Conservation (phyloP, 108 stramenopile genomes). For the Pseudonitzschia multiseries region DNA sequence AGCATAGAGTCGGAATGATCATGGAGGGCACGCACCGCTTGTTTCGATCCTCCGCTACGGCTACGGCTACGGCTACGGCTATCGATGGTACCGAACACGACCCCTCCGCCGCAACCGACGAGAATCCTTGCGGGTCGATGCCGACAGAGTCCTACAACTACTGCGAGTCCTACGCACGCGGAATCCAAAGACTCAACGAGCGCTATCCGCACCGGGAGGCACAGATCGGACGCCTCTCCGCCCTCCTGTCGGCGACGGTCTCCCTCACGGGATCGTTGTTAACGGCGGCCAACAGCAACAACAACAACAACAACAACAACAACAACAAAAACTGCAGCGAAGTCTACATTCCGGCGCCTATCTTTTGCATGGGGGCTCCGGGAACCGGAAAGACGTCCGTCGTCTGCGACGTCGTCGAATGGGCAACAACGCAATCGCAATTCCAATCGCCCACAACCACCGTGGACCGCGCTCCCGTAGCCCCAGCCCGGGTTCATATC, state of each 20-base stretch:
- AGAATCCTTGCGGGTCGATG: too few relatives aligned
- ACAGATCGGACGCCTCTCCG: slow-evolving; percentile 22
- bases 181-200: not conserved
- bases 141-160: too few relatives aligned
- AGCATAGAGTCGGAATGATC: not conserved
- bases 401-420: slow-evolving; percentile 47
- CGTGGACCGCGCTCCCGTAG: not conserved
- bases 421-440: slow-evolving; percentile 14
- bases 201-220: slow-evolving; percentile 23
- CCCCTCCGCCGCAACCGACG: too few relatives aligned
- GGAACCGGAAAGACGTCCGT: slow-evolving; percentile 64
- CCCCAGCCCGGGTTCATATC: not conserved
- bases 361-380: slow-evolving; percentile 55
- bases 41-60: not conserved
- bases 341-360: slow-evolving; percentile 53
- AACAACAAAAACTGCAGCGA: not conserved
- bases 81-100: too few relatives aligned
- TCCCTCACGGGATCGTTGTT: slow-evolving; percentile 6
- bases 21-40: slow-evolving; percentile 3
- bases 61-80: not conserved
- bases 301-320: not conserved
- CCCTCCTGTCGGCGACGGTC: not conserved
- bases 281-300: too few relatives aligned
- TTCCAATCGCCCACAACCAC: not conserved
- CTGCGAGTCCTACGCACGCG: not conserved